Conservation (phyloP, 441 rosid genomes). For the Adansonia rubrostipa region DNA sequence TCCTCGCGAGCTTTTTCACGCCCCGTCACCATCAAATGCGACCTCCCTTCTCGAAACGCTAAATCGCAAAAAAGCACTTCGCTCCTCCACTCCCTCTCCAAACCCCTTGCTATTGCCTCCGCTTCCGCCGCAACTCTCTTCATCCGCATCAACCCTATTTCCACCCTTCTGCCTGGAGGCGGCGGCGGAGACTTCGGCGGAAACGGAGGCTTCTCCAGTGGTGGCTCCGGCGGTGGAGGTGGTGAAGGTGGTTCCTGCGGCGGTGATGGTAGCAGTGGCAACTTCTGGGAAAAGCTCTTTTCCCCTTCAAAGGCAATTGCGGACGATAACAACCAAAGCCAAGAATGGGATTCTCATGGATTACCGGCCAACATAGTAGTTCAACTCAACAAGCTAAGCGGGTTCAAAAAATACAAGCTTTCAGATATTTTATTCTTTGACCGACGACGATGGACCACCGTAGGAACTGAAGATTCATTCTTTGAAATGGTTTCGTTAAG, state of each 20-base stretch:
- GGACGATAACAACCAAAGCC: slow-evolving; percentile 62
- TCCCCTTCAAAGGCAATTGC: slow-evolving; percentile 55
- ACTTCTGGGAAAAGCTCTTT: slow-evolving; percentile 55
- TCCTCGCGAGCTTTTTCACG: too few species aligned
- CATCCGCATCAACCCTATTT: slow-evolving; percentile 39
- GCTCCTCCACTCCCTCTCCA: slow-evolving; percentile 39
- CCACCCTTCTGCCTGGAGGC: slow-evolving; percentile 1
- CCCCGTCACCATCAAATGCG: slow-evolving; percentile 45
- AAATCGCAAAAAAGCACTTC: slow-evolving; percentile 27
- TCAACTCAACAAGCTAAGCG: slow-evolving; percentile 78
- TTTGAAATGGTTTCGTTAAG: slow-evolving; percentile 93
- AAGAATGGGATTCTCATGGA: slow-evolving; percentile 90
- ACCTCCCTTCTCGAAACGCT: slow-evolving; percentile 47
- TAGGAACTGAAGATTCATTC: slow-evolving; percentile 86
- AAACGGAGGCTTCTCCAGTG: slow-evolving; percentile 20
- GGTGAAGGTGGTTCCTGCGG: slow-evolving; percentile 32
- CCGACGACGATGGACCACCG: slow-evolving; percentile 52
- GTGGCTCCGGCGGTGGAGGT: too few species aligned
- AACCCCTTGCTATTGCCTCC: slow-evolving; percentile 51
- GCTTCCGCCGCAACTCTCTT: slow-evolving; percentile 50
- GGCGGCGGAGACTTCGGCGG: slow-evolving; percentile 28
- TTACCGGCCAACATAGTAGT: slow-evolving; percentile 82
- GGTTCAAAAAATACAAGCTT: slow-evolving; percentile 73
- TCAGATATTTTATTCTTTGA: slow-evolving; percentile 84
- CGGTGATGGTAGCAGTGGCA: slow-evolving; percentile 41